Evolutionary conservation across 2,329 filamentous ascomycete genomes (phyloP).

Genomic region (Fonsecaea multimorphosa): DNA sequence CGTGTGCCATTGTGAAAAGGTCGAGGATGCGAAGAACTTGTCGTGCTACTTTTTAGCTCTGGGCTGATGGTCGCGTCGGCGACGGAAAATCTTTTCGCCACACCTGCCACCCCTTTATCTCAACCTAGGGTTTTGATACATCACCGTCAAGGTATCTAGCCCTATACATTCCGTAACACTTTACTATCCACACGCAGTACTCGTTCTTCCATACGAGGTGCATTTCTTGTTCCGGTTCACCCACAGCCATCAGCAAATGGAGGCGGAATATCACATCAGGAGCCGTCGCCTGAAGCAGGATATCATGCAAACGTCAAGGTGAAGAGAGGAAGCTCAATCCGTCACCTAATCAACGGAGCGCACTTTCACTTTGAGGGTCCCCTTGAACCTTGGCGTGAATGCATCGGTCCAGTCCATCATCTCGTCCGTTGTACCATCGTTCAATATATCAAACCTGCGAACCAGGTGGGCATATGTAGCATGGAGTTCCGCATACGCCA

Average conservation of each 20-base stretch:
- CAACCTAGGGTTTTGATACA: neutral
- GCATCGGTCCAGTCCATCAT: conserved; percentile 38
- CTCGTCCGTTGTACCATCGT: conserved; percentile 40
- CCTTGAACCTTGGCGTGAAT: conserved; percentile 20
- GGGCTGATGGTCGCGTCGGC: neutral
- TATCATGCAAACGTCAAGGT: too few relatives aligned
- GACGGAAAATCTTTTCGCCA: neutral
- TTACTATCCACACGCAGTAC: too few relatives aligned
- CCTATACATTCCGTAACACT: too few relatives aligned
- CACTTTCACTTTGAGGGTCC: conserved; percentile 16
- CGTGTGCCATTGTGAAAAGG: neutral
- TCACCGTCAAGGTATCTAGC: neutral
- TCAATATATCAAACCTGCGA: conserved; percentile 41
- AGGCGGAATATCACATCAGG: too few relatives aligned
- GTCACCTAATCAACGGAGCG: neutral
- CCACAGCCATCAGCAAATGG: too few relatives aligned
- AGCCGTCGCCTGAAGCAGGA: too few relatives aligned
- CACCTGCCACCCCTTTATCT: neutral
- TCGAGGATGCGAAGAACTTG: neutral
- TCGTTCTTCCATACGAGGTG: too few relatives aligned
- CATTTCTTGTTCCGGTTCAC: too few relatives aligned
- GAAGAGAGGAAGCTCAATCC: neutral
- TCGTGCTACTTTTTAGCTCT: neutral
- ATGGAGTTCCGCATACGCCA: conserved; percentile 45
- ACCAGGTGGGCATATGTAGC: conserved; percentile 41